Evolutionary conservation across 1,284 basidiomycete genomes (phyloP).

Genomic region (Paramarasmius palmivorus): DNA sequence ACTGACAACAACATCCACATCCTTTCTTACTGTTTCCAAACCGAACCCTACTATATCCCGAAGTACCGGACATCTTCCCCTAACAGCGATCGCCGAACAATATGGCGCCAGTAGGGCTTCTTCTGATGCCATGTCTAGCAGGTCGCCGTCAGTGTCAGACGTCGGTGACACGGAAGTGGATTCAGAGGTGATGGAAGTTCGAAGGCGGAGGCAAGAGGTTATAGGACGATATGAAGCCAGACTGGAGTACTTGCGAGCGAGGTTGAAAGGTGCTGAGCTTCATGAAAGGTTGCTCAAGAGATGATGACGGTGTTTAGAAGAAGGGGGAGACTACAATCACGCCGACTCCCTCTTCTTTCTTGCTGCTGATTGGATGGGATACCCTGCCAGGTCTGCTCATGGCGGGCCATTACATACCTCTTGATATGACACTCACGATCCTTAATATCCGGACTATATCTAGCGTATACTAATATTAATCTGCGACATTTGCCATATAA

Average conservation of each 20-base stretch:
- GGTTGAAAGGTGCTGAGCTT: slow-evolving; percentile 72
- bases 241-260: slow-evolving; percentile 69
- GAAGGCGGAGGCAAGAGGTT: slow-evolving; percentile 60
- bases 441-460: neutral
- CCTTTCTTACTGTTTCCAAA: neutral
- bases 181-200: slow-evolving; percentile 55
- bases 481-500: neutral
- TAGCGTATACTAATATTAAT: neutral
- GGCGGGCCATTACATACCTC: too few species aligned
- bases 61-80: slow-evolving; percentile 33
- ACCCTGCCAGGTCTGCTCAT: too few species aligned
- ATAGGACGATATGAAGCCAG: slow-evolving; percentile 67
- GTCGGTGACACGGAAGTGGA: slow-evolving; percentile 31
- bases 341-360: too few species aligned
- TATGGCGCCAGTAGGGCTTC: slow-evolving; percentile 6
- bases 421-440: too few species aligned
- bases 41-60: slow-evolving; percentile 12
- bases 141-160: slow-evolving; percentile 22
- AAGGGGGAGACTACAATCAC: too few species aligned
- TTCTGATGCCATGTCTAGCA: slow-evolving; percentile 3
- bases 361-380: too few species aligned
- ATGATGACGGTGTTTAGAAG: slow-evolving; percentile 25
- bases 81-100: slow-evolving; percentile 22
- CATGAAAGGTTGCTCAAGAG: slow-evolving; percentile 66
- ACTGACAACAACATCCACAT: neutral